Evolutionary conservation across 1,284 basidiomycete genomes (phyloP).

Genomic region (Tilletia indica): DNA sequence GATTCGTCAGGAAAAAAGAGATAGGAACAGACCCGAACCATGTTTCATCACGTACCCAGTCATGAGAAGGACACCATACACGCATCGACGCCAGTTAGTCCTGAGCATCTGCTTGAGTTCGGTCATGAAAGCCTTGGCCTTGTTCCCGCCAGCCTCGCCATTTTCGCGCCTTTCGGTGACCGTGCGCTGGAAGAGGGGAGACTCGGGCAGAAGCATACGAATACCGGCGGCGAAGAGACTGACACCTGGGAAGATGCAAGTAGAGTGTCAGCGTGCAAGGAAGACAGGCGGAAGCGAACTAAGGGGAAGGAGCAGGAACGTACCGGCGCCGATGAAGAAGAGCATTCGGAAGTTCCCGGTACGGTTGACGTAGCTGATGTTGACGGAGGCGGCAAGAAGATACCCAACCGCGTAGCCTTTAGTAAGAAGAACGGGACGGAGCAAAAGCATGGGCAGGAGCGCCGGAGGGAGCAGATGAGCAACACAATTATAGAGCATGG

Average conservation of each 20-base stretch:
- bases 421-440: too few species aligned
- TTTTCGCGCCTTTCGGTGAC: conserved; percentile 60
- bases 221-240: conserved; percentile 72
- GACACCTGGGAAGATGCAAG: conserved; percentile 61
- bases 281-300: too few species aligned
- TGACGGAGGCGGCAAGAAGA: conserved; percentile 68
- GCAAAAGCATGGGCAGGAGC: too few species aligned
- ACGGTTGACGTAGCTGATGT: conserved; percentile 62
- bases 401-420: conserved; percentile 66
- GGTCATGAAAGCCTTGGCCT: conserved; percentile 68
- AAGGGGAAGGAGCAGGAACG: neutral
- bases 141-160: conserved; percentile 25
- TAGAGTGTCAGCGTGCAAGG: neutral
- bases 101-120: conserved; percentile 75
- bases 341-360: conserved; percentile 59
- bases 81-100: conserved; percentile 77
- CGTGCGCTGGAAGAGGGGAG: conserved; percentile 66
- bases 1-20: neutral
- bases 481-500: too few species aligned
- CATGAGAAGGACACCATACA: conserved; percentile 69
- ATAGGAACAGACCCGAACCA: neutral
- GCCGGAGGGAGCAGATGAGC: too few species aligned
- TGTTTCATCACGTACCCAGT: conserved; percentile 36
- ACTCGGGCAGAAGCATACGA: conserved; percentile 75
- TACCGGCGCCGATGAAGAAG: conserved; percentile 57